Evolutionary conservation across 2,329 filamentous ascomycete species (phyloP), one percentile per base, ranked within the genome.

Genomic region (Ustulina deusta): DNA sequence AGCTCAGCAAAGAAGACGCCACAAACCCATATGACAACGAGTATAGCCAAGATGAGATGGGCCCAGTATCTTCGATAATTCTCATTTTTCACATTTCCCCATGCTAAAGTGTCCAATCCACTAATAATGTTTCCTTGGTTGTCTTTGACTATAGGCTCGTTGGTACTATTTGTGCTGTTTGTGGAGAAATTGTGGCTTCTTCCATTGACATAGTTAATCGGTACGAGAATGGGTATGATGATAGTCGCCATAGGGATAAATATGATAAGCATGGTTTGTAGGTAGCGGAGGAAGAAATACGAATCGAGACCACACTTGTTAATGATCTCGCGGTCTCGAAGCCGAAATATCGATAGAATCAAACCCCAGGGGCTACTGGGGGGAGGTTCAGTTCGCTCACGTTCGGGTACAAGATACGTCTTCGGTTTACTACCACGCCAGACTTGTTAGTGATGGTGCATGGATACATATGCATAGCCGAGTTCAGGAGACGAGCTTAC

Each of bases 291-390:
- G 61, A 99, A 99, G 83, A 98, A 97, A 81, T 97, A 99, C 75
- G 95, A 94, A 78, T 99, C 96, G 10, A 99, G 87, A 20, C 96
- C 96, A 73, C 95, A 97, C 80, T 97, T 97, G 61, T 95, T 91
- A 74, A 99, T 97, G 73, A 99, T 89, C 73, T 97, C 93, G 13
- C 93, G 85, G 69, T 93, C 87, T 83, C 89, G 79, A 82, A 93
- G 82, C 82, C 90, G 79, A 82, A 92, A 84, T 85, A 97, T 71
- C 83, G 83, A 78, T 79, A 86, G 77, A 73, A 88, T 71, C 66
- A 90, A 79, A 15, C 82, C 82, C 78, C 86, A 83, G 42, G 85
- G 81, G 54, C 79, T 85, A 60, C 79, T 81, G 0, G 92, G 91
- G 1, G 93, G 92, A 0, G 91, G 83, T n/a, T 90, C 86, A 9